A percentile compares a stretch with the other conserved stretches of the same genome.
These are phyloP conservation scores for Paraconiothyrium brasiliense DNA, from an alignment of 2,329 filamentous ascomycete genomes.

Conservation along the genomic window DNA sequence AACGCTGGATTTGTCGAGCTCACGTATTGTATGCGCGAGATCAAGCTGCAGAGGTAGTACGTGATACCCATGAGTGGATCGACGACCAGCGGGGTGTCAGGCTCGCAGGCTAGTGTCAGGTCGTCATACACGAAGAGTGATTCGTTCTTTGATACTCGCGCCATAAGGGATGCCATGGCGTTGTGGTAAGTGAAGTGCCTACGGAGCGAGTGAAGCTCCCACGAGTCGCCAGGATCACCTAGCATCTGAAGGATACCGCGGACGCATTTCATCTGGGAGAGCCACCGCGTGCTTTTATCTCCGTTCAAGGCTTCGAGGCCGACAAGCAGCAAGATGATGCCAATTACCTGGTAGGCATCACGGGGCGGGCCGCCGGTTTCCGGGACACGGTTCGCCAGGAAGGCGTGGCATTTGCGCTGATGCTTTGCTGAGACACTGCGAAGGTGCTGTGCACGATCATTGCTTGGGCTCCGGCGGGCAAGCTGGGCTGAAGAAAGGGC, in stretches of 20 bases:
- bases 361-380: constrained; percentile 33
- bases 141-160: constrained; percentile 33
- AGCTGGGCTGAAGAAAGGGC: constrained; percentile 48
- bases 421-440: constrained; percentile 41
- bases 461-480: constrained; percentile 37
- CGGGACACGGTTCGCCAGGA: constrained; percentile 42
- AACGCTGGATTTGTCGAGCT: constrained; percentile 44
- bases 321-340: constrained; percentile 45
- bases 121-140: constrained; percentile 29
- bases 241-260: constrained; percentile 41
- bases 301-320: constrained; percentile 49
- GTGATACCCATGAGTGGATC: constrained; percentile 50
- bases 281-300: constrained; percentile 45
- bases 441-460: constrained; percentile 41
- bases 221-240: constrained; percentile 34
- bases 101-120: constrained; percentile 27
- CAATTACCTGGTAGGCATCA: constrained; percentile 46
- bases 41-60: constrained; percentile 46
- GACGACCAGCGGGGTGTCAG: constrained; percentile 37
- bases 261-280: constrained; percentile 46
- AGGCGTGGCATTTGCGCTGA: constrained; percentile 44
- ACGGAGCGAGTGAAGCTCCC: constrained; percentile 46
- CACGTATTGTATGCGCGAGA: constrained; percentile 46
- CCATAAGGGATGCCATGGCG: constrained; percentile 48
- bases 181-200: constrained; percentile 51